These are phyloP conservation scores for Citrullus colocynthis DNA, from an alignment of 306 rosid genomes.

Conservation along the genomic window DNA sequence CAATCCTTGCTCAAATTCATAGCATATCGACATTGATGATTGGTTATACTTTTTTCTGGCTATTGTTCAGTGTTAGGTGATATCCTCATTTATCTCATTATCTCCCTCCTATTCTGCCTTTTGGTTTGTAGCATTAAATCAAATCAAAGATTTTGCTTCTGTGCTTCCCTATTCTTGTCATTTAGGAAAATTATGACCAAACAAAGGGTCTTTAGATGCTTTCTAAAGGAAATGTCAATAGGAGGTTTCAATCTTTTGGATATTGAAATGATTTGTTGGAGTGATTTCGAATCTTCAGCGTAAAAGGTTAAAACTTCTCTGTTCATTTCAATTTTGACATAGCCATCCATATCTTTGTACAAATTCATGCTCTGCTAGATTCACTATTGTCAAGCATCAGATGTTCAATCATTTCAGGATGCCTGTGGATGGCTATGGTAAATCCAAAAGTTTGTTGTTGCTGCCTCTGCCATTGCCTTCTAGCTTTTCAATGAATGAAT, in stretches of 20 bases:
- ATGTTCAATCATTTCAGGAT: slow-evolving; percentile 6
- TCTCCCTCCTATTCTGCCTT: background rate
- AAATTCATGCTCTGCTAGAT: background rate
- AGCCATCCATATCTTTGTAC: slow-evolving; percentile 1
- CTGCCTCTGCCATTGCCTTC: background rate
- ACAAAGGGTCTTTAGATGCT: background rate
- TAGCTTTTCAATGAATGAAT: background rate
- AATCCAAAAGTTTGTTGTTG: slow-evolving; percentile 5
- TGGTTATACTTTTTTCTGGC: background rate
- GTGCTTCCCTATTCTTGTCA: background rate
- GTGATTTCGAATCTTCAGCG: background rate
- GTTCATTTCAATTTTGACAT: background rate
- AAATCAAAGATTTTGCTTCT: background rate
- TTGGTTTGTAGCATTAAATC: background rate
- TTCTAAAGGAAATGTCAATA: background rate
- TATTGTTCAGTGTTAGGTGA: background rate
- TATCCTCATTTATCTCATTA: background rate
- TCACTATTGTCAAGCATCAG: background rate
- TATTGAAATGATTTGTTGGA: background rate
- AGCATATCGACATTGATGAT: background rate
- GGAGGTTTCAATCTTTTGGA: background rate
- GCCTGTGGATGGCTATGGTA: background rate
- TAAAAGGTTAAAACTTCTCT: background rate
- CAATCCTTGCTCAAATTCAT: background rate
- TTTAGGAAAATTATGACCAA: background rate